Evolutionary conservation across 768 basidiomycete species (phyloP), one percentile per base, ranked within the genome.

Genomic region (Suillus variegatus): DNA sequence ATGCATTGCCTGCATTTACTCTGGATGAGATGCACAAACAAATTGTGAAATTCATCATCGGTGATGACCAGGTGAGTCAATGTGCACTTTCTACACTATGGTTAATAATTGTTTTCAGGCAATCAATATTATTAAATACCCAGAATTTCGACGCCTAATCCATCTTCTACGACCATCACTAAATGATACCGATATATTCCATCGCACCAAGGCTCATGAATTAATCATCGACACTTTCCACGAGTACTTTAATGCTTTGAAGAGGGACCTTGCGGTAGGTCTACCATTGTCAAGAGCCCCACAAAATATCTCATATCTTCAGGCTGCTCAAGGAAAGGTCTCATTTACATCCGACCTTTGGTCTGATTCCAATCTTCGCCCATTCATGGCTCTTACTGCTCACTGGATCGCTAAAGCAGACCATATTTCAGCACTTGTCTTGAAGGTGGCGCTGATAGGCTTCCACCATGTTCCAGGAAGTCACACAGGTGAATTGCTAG

Each of bases 341-440:
- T 66, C 65, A 0, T 69, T 65, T 9, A 72, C 65, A 2, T 46
- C 62, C 12, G 65, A 72, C 40, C 62, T 72, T n/a, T 72, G 71
- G 67, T 61, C 62, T 3, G 67, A 67, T 13, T 22, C 55, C 6
- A 64, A 66, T 16, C 44, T 63, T 0, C 22, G 63, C 38, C 65
- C 67, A 0, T 70, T 66, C 35, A 46, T 72, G 5, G 69, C 67
- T 0, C 22, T 73, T 22, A 73, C 69, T 0, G 63, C 58, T 1
- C 71, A 72, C 40, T 70, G 68, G 56, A 65, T 69, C 0, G 49
- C 49, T 12, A 67, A 41, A 4, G 61, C n/a, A 0, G 20, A 67
- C 8, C 13, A 20, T 16, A 56, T 60, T 36, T 62, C 55, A 0
- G 4, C 35, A 1, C 66, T 73, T 1, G 52, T 69, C 9, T 38